A percentile compares a stretch with the other conserved stretches of the same genome.
These are phyloP conservation scores for Paracorniculantispora psalliotae DNA, from an alignment of 2,329 filamentous ascomycete genomes.

Conservation along the genomic window DNA sequence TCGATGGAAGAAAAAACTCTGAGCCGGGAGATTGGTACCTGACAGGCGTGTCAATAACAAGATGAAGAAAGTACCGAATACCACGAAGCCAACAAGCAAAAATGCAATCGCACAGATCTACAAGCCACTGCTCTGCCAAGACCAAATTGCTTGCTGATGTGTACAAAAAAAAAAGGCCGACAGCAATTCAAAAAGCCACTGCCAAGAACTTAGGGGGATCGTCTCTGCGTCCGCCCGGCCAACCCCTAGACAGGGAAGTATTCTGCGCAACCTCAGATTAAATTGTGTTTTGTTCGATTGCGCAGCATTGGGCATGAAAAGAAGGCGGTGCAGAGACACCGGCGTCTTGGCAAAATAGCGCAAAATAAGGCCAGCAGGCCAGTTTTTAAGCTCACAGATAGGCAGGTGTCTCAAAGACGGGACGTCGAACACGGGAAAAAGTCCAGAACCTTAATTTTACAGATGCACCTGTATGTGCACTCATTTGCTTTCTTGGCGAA, in stretches of 20 bases:
- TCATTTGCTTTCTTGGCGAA: not conserved
- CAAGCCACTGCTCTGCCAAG: not conserved
- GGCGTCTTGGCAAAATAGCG: not conserved
- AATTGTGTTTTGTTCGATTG: no score
- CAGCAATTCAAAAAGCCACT: not conserved
- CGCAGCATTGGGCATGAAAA: no score
- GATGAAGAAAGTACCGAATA: not conserved
- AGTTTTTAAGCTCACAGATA: not conserved
- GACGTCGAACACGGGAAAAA: not conserved
- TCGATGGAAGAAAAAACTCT: no score
- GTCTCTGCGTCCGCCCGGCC: not conserved
- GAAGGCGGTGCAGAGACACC: not conserved
- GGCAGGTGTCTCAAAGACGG: not conserved
- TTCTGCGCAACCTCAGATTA: not conserved
- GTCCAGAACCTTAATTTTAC: not conserved
- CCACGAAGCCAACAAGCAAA: not conserved
- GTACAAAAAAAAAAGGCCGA: not conserved
- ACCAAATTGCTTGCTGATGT: no score
- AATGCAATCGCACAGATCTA: not conserved
- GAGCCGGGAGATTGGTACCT: not conserved
- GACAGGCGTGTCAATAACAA: not conserved
- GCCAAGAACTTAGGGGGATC: not conserved
- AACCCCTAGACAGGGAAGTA: not conserved
- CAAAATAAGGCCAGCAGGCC: no score
- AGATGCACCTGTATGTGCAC: no score